These are phyloP conservation scores for Phytophthora sp. DNA, from an alignment of 352 stramenopile species.

Conservation along the genomic window DNA sequence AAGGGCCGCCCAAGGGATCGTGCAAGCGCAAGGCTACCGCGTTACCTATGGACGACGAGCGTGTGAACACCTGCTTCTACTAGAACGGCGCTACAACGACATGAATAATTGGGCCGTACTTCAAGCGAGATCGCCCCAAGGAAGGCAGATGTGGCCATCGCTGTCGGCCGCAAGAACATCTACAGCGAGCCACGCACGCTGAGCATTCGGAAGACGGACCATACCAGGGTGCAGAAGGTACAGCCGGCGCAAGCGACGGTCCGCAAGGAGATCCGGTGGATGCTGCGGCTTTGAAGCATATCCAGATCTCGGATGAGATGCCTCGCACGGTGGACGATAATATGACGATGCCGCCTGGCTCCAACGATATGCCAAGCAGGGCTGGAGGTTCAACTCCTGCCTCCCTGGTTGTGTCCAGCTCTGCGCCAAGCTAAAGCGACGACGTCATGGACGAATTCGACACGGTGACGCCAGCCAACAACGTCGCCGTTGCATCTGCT, in stretches of 20 bases:
- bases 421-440: not conserved
- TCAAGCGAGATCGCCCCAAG: not conserved
- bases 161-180: not conserved
- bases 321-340: not conserved
- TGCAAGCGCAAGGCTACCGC: not conserved
- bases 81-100: not conserved
- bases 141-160: not conserved
- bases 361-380: no score
- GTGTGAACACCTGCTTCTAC: not conserved
- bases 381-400: not conserved
- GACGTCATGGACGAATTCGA: conserved; percentile 6
- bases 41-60: not conserved
- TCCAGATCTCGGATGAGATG: not conserved
- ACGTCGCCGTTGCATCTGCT: not conserved
- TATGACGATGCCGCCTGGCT: not conserved
- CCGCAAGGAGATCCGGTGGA: not conserved
- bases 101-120: not conserved
- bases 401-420: not conserved
- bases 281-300: not conserved
- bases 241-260: not conserved
- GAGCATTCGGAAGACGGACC: conserved; percentile 9
- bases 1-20: not conserved
- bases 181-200: not conserved
- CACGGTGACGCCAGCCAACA: conserved; percentile 3
- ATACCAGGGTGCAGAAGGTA: not conserved